Evolutionary conservation across 768 basidiomycete genomes (phyloP), one percentile per base, ranked within the genome.

Genomic region (Leccinum sublutescens): DNA sequence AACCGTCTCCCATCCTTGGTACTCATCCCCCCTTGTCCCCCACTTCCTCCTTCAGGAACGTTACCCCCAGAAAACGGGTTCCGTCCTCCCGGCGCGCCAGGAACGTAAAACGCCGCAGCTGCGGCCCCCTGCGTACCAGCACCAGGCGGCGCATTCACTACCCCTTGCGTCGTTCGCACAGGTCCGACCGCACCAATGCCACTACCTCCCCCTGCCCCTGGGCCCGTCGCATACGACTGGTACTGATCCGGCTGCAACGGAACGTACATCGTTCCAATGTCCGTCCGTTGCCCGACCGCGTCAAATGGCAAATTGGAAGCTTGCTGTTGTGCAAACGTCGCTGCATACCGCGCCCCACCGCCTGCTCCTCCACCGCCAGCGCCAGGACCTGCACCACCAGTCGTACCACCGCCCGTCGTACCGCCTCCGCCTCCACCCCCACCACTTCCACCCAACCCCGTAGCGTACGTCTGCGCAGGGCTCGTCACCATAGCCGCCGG

Each of bases 231-330:
- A 66, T 89, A 89, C 36, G 81, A 68, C 62, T 81, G 80, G 71
- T 84, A 92, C 64, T 88, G 87, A 25, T 93, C 91, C 34, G 91
- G 88, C 70, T 93, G 92, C 80, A 94, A 82, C 1, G 92, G 91
- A 38, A 86, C 86, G 68, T 86, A 94, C 73, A 93, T 71, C 57
- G 82, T 82, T 45, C 83, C 84, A 38, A 89, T 84, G 52, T 89
- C 88, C 27, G 82, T 74, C 56, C 86, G 80, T 52, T 83, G 78
- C 55, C 86, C 86, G 17, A 87, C 63, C n/a, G 83, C 71, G 50
- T 88, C 86, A 66, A 87, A 88, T 17, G 82, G 71, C 19, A 78
- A 74, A 7, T 74, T 70, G 14, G 73, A 53, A 17, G 72, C 62
- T 52, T 48, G 47, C 47, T 48, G 47, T 63, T 81, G 80, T 11